Evolutionary conservation across 192 early-diverging fungal species (phyloP), one percentile per base, ranked within the genome.

Genomic region (Coemansia sp.): DNA sequence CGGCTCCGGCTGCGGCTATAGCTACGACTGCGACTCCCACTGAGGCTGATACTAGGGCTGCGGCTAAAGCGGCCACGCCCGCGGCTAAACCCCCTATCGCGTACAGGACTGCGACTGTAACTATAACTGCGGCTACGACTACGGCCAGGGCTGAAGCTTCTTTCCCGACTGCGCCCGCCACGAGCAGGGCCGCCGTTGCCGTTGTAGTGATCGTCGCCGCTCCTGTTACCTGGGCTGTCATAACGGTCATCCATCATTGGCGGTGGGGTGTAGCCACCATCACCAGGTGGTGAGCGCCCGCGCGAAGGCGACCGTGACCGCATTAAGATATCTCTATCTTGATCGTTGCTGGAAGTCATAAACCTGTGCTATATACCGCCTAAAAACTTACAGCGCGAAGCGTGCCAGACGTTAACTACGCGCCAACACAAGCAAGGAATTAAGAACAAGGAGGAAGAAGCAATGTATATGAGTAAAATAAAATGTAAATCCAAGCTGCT

Each of bases 261-360:
- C 25, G 75, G 69, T 24, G 75, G 66, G 41, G 56, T 52, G 26
- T 72, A 71, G 10, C 62, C 69, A 9, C 49, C 69, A 14, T 21
- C 14, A 1, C 28, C 58, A 27, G 63, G 47, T 24, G 58, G 32
- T 23, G 61, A 31, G 30, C 54, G 69, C 3, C 58, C 41, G 19
- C 60, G 60, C 30, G 74, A 71, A 31, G n/a, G 16, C 54, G 74
- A 71, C 38, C 66, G 64, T 22, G 74, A 76, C 3, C 51, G 32
- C 38, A 44, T 44, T 44, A 44, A 2, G 12, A 12, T 56, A 59
- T 51, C 60, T 57, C 5, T 58, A 71, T 9, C 54, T 49, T 27
- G 56, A 64, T 0, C 38, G 59, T 52, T 54, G 54, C n/a, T 24
- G 61, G 6, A 26, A 31, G 31, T 56, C 59, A 23, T 53, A 22